Evolutionary conservation across 768 basidiomycete species (phyloP).

Genomic region (Tylopilus sp.): DNA sequence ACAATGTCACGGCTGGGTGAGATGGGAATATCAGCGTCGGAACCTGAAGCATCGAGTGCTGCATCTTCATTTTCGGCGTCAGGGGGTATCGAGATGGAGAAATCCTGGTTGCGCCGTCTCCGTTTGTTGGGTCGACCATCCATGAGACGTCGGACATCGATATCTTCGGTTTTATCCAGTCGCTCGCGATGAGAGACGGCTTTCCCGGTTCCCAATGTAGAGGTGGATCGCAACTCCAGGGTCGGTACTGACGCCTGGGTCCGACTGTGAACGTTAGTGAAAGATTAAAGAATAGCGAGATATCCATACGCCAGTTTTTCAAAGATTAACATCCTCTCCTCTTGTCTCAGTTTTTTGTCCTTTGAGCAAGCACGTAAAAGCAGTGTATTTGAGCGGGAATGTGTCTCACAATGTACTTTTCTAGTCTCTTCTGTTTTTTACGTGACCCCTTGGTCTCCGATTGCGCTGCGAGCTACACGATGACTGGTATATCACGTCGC

Average conservation of each 20-base stretch:
- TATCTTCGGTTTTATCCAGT: conserved; percentile 57
- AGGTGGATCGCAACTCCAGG: conserved; percentile 69
- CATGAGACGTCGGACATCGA: conserved; percentile 50
- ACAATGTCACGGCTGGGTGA: background rate
- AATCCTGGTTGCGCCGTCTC: conserved; percentile 40
- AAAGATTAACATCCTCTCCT: conserved; percentile 73
- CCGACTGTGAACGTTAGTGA: conserved; percentile 47
- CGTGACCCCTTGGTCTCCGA: conserved; percentile 70
- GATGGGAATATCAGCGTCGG: conserved; percentile 15
- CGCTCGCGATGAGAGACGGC: conserved; percentile 56
- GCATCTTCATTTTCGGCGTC: conserved; percentile 34
- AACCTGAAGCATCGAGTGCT: conserved; percentile 32
- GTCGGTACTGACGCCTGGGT: conserved; percentile 68
- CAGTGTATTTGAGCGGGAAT: background rate
- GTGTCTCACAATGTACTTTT: conserved; percentile 81
- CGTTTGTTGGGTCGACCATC: conserved; percentile 47
- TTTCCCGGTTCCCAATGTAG: conserved; percentile 79
- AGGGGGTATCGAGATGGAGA: conserved; percentile 5
- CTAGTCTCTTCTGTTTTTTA: conserved; percentile 86
- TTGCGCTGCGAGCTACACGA: conserved; percentile 35
- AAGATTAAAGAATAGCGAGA: background rate
- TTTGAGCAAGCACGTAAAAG: conserved; percentile 27
- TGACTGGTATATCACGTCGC: background rate
- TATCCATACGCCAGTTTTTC: conserved; percentile 72
- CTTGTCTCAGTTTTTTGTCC: conserved; percentile 92